Evolutionary conservation across 2,329 filamentous ascomycete species (phyloP), one percentile per base, ranked within the genome.

Genomic region (Alternaria solani): DNA sequence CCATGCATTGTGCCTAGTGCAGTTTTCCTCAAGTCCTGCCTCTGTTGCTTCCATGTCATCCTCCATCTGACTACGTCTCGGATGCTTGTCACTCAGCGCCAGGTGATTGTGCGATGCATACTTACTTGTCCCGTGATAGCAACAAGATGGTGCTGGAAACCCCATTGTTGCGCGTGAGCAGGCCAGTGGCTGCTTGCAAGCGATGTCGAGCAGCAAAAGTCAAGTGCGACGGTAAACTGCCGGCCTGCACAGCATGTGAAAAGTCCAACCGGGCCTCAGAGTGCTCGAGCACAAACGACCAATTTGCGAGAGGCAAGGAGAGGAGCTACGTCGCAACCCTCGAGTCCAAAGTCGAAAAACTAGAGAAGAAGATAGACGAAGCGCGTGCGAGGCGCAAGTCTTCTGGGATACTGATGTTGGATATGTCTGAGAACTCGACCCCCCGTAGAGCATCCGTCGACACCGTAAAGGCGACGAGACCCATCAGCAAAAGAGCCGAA

Each of bases 151-250:
- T 81, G 61, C 73, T 84, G 51, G 81, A 84, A 49, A 83, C 87
- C 34, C 89, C 89, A 20, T 79, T 89, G 54, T 81, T 92, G 69
- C 86, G 89, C 70, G 91, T 94, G 64, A 93, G 90, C 74, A 86
- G 91, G 64, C 91, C 91, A 5, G 91, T 93, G 51, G 91, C 91
- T 55, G 91, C 91, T 25, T 94, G 91, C 77, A 91, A 91, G 60
- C 85, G 91, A 83, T 94, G 91, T 82, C 92, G 95, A 62, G 88
- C 90, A 62, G 94, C 94, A 55, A 99, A 99, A 82, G 93, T 98
- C 76, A 97, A 96, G 88, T 99, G 95, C 74, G 95, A 98, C 81
- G 94, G 95, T 63, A 97, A 97, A 79, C 83, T 98, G 38, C 95
- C 95, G 11, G 93, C 94, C 7, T 99, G 95, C 76, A 96, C 93